Evolutionary conservation across 2,329 filamentous ascomycete genomes (phyloP).

Genomic region (Fonsecaea monophora): DNA sequence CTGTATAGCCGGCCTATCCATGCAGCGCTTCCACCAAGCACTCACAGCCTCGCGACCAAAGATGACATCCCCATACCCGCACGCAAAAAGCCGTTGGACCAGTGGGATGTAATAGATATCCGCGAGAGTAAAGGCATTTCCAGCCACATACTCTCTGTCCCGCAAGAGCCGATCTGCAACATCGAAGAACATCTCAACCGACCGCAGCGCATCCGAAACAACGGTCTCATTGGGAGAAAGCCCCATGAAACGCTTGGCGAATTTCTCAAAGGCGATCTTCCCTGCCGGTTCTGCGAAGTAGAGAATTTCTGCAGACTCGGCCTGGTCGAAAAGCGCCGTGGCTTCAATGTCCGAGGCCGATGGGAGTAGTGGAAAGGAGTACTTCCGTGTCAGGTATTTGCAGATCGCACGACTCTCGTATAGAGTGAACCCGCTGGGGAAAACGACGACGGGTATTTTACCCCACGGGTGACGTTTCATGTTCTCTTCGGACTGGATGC

Average conservation of each 20-base stretch:
- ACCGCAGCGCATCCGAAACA: conserved; percentile 48
- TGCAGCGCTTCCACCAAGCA: conserved; percentile 53
- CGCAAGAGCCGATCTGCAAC: conserved; percentile 51
- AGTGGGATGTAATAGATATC: conserved; percentile 59
- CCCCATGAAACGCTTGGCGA: conserved; percentile 54
- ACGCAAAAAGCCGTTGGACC: conserved; percentile 52
- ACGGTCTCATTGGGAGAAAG: conserved; percentile 52
- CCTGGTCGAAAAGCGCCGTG: conserved; percentile 54
- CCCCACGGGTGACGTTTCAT: conserved; percentile 52
- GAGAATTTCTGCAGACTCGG: conserved; percentile 50
- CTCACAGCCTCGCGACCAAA: conserved; percentile 47
- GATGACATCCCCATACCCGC: conserved; percentile 50
- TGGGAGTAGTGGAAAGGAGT: conserved; percentile 55
- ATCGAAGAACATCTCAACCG: conserved; percentile 54
- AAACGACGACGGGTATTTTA: conserved; percentile 51
- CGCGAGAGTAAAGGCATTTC: conserved; percentile 52
- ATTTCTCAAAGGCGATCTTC: conserved; percentile 55
- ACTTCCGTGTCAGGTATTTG: conserved; percentile 56
- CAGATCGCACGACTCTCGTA: conserved; percentile 58
- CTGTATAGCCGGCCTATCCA: conserved; percentile 49
- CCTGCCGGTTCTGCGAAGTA: conserved; percentile 56
- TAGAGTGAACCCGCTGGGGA: conserved; percentile 53
- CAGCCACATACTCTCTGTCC: conserved; percentile 55
- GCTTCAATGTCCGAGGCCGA: conserved; percentile 49
- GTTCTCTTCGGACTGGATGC: conserved; percentile 47